Percentiles rank a stretch among this genome's conserved stretches.
phyloP scores from a whole-genome alignment of 164 flowering plant species.

The Vitis labrusca region DNA sequence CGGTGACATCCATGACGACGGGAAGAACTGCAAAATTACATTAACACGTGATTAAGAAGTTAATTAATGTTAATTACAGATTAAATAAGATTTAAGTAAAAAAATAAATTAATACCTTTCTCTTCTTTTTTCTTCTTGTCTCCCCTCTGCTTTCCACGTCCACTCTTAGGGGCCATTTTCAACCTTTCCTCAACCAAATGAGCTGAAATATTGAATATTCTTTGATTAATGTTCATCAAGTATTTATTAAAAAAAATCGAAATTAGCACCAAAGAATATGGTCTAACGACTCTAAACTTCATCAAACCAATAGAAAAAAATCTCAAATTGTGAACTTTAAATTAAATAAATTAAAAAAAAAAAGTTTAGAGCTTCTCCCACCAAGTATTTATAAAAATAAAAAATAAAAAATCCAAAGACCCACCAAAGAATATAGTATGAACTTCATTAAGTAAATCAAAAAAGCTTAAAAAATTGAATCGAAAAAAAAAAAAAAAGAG shows the following conservation, averaged over 20 bases:
- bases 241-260: too few relatives aligned
- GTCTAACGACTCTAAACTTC: too few relatives aligned
- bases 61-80: too few relatives aligned
- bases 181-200: constrained; percentile 1
- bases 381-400: too few relatives aligned
- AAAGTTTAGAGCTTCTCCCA: too few relatives aligned
- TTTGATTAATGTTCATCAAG: too few relatives aligned
- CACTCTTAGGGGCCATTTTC: constrained; percentile 83
- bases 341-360: neutral
- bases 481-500: neutral
- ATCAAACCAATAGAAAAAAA: too few relatives aligned
- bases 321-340: neutral
- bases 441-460: neutral
- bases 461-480: neutral
- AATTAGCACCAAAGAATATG: too few relatives aligned
- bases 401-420: too few relatives aligned
- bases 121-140: constrained; percentile 99
- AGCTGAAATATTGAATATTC: constrained; percentile 9
- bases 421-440: too few relatives aligned
- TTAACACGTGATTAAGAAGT: neutral
- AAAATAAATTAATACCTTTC: constrained; percentile 48
- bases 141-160: constrained; percentile 82
- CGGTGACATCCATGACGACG: constrained; percentile 78
- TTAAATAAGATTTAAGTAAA: neutral
- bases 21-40: constrained; percentile 65